These are phyloP conservation scores for Cryphonectria carpinicola DNA, from an alignment of 2,329 filamentous ascomycete species.

Conservation along the genomic window DNA sequence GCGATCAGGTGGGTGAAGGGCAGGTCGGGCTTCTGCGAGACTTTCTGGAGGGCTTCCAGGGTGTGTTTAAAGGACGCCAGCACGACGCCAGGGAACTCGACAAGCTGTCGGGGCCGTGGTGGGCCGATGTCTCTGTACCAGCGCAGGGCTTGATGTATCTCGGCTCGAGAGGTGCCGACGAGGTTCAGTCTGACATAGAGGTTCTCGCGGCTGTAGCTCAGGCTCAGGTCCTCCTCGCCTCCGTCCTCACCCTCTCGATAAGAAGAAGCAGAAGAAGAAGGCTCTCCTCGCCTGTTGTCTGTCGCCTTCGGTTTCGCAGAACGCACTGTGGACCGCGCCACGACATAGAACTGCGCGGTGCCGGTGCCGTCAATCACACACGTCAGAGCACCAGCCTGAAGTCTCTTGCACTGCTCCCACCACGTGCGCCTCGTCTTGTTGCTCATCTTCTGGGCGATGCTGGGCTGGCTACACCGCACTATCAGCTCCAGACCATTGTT, in stretches of 20 bases:
- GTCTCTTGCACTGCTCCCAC: slow-evolving; percentile 55
- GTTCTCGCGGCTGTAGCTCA: slow-evolving; percentile 38
- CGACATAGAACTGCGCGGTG: slow-evolving; percentile 46
- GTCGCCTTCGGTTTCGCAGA: background rate
- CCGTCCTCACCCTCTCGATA: no score
- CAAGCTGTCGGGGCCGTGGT: slow-evolving; percentile 40
- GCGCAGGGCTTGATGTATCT: slow-evolving; percentile 34
- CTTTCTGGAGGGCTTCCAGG: slow-evolving; percentile 57
- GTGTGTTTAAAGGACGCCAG: slow-evolving; percentile 62
- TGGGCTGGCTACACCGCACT: slow-evolving; percentile 51
- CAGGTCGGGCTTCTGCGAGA: slow-evolving; percentile 47
- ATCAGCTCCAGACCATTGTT: slow-evolving; percentile 49
- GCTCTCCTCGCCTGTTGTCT: background rate
- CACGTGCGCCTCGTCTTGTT: slow-evolving; percentile 45
- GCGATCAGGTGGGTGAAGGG: slow-evolving; percentile 55
- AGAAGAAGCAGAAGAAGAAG: no score
- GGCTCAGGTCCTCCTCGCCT: slow-evolving; percentile 30
- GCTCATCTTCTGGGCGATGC: slow-evolving; percentile 31
- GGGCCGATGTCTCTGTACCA: slow-evolving; percentile 37
- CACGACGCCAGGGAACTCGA: slow-evolving; percentile 66
- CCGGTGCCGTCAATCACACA: slow-evolving; percentile 49
- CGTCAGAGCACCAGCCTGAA: slow-evolving; percentile 54
- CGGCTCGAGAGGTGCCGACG: slow-evolving; percentile 31
- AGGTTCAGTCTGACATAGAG: slow-evolving; percentile 41
- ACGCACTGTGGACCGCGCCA: slow-evolving; percentile 39